Conservation (phyloP, 345 rosid genomes). For the thale cress (Arabidopsis thaliana) region DNA sequence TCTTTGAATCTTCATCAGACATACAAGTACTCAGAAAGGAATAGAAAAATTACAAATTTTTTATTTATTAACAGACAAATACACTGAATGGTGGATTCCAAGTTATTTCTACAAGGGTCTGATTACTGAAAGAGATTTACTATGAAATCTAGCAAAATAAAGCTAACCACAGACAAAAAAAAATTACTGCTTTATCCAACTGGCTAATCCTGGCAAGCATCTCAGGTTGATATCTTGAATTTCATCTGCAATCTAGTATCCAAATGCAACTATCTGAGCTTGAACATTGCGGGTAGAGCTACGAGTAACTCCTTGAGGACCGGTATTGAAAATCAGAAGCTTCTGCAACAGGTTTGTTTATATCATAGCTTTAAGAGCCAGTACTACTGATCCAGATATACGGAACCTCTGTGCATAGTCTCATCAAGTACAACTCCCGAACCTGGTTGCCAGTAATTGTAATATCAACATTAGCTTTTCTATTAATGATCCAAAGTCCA, state of each 20-base stretch:
- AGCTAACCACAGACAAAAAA: too few species aligned
- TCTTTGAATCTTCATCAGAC: background rate
- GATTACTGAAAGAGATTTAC: too few species aligned
- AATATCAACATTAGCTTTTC: conserved; percentile 16
- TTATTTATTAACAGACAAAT: conserved; percentile 5
- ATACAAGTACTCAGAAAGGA: background rate
- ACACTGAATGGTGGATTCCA: conserved; percentile 10
- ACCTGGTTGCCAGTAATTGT: conserved; percentile 11
- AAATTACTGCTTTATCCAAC: conserved; percentile 6
- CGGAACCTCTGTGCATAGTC: background rate
- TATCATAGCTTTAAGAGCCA: conserved; percentile 12
- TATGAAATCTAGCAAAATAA: too few species aligned
- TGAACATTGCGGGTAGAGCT: conserved; percentile 11
- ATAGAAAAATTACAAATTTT: background rate
- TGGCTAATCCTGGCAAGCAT: background rate
- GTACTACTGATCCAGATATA: background rate
- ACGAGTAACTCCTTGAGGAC: conserved; percentile 8
- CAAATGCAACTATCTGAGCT: conserved; percentile 6
- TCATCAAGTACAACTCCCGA: background rate
- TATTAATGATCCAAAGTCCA: conserved; percentile 16
- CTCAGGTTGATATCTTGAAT: conserved; percentile 7
- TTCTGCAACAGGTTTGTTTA: conserved; percentile 9
- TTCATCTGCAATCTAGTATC: background rate
- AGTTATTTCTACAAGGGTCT: conserved; percentile 13
- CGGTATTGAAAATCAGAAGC: conserved; percentile 6